Evolutionary conservation across 805 yeast genomes (phyloP).

Genomic region (Sungouiella blattae): DNA sequence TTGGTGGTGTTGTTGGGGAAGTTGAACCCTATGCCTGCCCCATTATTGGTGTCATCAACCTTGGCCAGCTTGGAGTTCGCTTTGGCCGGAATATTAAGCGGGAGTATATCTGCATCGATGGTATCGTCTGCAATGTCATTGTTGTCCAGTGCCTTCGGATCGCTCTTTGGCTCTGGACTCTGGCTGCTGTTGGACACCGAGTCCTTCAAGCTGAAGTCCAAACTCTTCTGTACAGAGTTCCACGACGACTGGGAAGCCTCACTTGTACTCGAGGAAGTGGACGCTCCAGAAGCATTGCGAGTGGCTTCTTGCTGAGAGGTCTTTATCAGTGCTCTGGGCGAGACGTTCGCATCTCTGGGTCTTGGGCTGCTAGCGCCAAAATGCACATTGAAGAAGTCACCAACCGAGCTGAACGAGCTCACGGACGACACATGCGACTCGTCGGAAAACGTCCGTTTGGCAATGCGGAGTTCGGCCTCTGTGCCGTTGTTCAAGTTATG

Average conservation of each 20-base stretch:
- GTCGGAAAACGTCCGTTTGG: constrained; percentile 30
- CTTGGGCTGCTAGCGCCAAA: constrained; percentile 3
- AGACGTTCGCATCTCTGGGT: background rate
- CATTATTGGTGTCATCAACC: constrained; percentile 26
- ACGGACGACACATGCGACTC: constrained; percentile 37
- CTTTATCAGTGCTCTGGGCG: background rate
- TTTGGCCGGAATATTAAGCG: background rate
- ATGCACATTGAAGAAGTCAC: constrained; percentile 18
- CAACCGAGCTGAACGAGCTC: constrained; percentile 34
- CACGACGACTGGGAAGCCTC: too few species aligned
- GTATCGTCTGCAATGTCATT: background rate
- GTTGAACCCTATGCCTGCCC: constrained; percentile 33
- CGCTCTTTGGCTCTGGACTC: too few species aligned
- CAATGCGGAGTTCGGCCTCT: constrained; percentile 9
- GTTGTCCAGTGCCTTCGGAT: constrained; percentile 2
- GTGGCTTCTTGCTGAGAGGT: too few species aligned
- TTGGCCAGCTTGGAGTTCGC: too few species aligned
- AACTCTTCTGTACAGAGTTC: background rate
- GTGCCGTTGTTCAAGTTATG: constrained; percentile 17
- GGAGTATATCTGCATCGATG: background rate
- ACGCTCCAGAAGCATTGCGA: too few species aligned
- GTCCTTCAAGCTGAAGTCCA: background rate
- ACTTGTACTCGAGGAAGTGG: too few species aligned
- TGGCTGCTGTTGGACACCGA: background rate
- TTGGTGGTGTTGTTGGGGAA: constrained; percentile 35